phyloP scores from a whole-genome alignment of 495 filamentous ascomycete species.

The Penicillium desertorum region DNA sequence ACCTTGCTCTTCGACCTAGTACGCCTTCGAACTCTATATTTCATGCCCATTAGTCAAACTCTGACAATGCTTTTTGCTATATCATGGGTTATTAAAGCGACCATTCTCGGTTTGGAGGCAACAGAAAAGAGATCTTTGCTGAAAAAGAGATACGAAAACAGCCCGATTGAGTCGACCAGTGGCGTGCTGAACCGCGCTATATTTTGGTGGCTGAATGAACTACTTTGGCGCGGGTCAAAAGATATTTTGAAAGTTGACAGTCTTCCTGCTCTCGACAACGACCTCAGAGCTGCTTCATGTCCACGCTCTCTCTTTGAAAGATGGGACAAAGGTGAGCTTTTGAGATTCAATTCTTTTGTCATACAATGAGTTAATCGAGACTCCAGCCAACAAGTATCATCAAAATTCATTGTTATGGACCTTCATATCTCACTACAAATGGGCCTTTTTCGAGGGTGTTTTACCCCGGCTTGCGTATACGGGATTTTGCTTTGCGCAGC shows the following conservation, averaged over 20 bases:
- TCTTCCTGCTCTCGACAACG: conserved; percentile 41
- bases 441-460: conserved; percentile 41
- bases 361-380: neutral
- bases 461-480: conserved; percentile 51
- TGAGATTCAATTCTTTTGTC: neutral
- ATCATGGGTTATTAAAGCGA: conserved; percentile 37
- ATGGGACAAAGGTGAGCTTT: conserved; percentile 33
- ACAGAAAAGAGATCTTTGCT: conserved; percentile 50
- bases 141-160: conserved; percentile 31
- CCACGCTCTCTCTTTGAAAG: conserved; percentile 34
- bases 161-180: conserved; percentile 53
- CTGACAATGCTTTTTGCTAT: conserved; percentile 20
- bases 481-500: conserved; percentile 59
- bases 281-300: conserved; percentile 33
- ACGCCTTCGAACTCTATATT: conserved; percentile 21
- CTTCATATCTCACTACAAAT: conserved; percentile 37
- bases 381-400: conserved; percentile 25
- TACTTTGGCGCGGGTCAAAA: conserved; percentile 49
- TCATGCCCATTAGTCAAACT: conserved; percentile 13
- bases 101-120: conserved; percentile 50
- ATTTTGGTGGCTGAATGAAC: conserved; percentile 56
- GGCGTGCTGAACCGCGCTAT: conserved; percentile 48
- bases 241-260: conserved; percentile 41
- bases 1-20: conserved; percentile 21
- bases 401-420: conserved; percentile 39